Evolutionary conservation across 2,329 filamentous ascomycete species (phyloP), one percentile per base, ranked within the genome.

Genomic region (Pestalotiopsis sp.): DNA sequence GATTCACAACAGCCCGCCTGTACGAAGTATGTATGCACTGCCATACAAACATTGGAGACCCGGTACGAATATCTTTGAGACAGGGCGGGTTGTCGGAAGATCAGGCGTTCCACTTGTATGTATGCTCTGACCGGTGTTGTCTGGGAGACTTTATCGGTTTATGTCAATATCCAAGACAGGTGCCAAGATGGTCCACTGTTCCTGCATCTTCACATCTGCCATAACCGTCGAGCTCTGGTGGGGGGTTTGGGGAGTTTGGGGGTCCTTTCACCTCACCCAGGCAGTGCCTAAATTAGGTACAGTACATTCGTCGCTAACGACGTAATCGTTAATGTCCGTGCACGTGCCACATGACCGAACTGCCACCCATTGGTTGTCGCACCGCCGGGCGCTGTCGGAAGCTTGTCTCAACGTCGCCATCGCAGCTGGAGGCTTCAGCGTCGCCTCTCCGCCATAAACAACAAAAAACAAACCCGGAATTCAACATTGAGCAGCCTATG

Each of bases 321-420:
- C 59, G 59, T 62, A 62, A 64, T 52, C 25, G 31, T 36, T 9
- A 2, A 27, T 14, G 57, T n/a, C 23, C 57, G 57, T 64, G 61
- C 61, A 62, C 59, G 59, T 36, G 59, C 59, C 59, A 38, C 59
- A 36, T 62, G 27, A 38, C 59, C 31, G n/a, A 36, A 7, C 20
- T 23, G 27, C 27, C 6, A 38, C 11, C 39, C 27, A 36, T 9
- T 36, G 31, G 6, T 31, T 39, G 61, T 64, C 61, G 61, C 61
- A 25, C 61, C 61, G 39, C 61, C 39, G 27, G 57, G 27, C 55
- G 31, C 25, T 23, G 20, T 58, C 12, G 23, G 64, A 65, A 58
- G 64, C 64, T 65, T 58, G 64, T 39, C 25, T 58, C 64, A 38
- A 65, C 52, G 31, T 20, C 64, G 64, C 27, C 64, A 55, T 38